Evolutionary conservation across 768 basidiomycete species (phyloP).

Genomic region (Rhizopogon rudus): DNA sequence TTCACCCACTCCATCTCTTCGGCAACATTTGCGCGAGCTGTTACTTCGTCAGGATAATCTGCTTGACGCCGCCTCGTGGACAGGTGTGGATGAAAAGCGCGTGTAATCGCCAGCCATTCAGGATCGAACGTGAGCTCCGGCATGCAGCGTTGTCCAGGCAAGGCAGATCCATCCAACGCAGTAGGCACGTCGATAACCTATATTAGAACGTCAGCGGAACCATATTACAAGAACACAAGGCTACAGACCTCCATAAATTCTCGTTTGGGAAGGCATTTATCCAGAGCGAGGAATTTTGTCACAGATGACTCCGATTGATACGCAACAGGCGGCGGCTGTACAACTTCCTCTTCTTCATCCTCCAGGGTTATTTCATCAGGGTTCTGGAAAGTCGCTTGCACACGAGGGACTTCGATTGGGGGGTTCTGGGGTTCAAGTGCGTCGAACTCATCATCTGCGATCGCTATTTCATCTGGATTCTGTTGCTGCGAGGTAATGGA

Average conservation of each 20-base stretch:
- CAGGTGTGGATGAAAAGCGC: slow-evolving; percentile 79
- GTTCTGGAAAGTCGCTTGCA: slow-evolving; percentile 34
- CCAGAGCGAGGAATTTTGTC: slow-evolving; percentile 85
- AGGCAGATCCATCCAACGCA: slow-evolving; percentile 8
- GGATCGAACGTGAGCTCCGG: slow-evolving; percentile 68
- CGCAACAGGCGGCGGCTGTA: slow-evolving; percentile 27
- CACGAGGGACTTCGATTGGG: slow-evolving; percentile 4
- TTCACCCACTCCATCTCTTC: slow-evolving; percentile 66
- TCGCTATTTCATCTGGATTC: slow-evolving; percentile 37
- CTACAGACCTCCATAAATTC: slow-evolving; percentile 72
- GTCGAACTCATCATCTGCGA: slow-evolving; percentile 30
- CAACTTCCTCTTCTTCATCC: slow-evolving; percentile 41
- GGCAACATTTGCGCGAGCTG: slow-evolving; percentile 47
- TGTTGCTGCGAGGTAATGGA: background rate
- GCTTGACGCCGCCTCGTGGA: slow-evolving; percentile 46
- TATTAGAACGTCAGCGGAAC: background rate
- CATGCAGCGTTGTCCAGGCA: slow-evolving; percentile 3
- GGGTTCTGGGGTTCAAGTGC: slow-evolving; percentile 2
- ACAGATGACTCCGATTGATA: slow-evolving; percentile 15
- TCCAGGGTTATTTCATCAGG: slow-evolving; percentile 50
- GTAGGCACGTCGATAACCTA: slow-evolving; percentile 68
- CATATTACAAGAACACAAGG: background rate
- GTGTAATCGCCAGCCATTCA: slow-evolving; percentile 91
- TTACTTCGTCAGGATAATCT: slow-evolving; percentile 53
- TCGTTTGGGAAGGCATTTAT: slow-evolving; percentile 78